Base-by-base conservation (phyloP, 2,329 filamentous ascomycete genomes). In the Penicillium aurantiogriseum region DNA sequence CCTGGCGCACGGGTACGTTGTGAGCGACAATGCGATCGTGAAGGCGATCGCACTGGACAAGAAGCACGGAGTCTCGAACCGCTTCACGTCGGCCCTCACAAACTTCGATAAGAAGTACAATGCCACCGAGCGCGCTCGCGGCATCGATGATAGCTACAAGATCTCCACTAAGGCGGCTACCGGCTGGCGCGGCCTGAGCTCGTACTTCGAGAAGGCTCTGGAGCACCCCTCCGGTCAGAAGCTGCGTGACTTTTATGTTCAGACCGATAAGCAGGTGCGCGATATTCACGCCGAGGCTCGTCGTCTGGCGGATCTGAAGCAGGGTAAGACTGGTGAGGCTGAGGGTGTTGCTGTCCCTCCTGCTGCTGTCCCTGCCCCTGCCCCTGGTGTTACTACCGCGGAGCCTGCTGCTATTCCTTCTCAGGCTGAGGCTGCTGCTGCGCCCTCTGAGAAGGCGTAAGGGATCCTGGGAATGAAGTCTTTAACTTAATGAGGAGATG, bases 161-260 rank as follows among this genome's bases (percentile, higher is more conserved):
- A 86, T 97, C 71, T 85, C 85, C 54, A 82, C 87, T 67, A 89
- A 88, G 71, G 91, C 90, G 62, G 85, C 81, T 70, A 83, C 78
- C 58, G 84, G 82, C 59, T 87, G 83, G 81, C 81, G 82, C 42
- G 89, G 91, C 35, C 74, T 97, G 60, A 82, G 81, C 75, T 91
- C 88, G 13, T 99, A 97, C 84, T 97, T 97, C 72, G 93, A 97
- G 79, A 95, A 95, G 83, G 93, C 93, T 2, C 81, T 88, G 56
- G 88, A 83, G 73, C 95, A 92, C 0, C 91, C 92, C 10, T 96
- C 92, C 1, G 94, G 94, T 67, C 86, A 92, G 81, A 91, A 89
- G 78, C 79, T 99, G 60, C 89, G 90, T 66, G 81, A 88, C 62
- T 99, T 99, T 79, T 99, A 99, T 79, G 83, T 87, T 8, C 82